phyloP scores from a whole-genome alignment of 306 rosid species.

The Lotus japonicus region DNA sequence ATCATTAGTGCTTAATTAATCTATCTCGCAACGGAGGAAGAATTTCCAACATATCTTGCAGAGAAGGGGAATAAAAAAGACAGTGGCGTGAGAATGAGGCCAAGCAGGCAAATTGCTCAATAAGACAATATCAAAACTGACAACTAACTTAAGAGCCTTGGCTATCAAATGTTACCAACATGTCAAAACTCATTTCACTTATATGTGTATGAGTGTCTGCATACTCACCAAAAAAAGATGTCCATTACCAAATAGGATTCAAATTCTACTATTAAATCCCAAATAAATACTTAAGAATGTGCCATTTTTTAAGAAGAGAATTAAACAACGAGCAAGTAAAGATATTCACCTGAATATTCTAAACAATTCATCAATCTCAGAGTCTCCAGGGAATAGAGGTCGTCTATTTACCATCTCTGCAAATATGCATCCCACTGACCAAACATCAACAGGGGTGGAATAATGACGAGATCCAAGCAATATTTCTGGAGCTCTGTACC shows the following conservation, averaged over 20 bases:
- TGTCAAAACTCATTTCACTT: background rate
- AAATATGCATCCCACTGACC: slow-evolving; percentile 99
- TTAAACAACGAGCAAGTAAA: background rate
- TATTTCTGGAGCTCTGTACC: slow-evolving; percentile 99
- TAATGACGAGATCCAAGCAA: slow-evolving; percentile 98
- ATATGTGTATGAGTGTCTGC: background rate
- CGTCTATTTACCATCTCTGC: slow-evolving; percentile 96
- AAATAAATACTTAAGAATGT: background rate
- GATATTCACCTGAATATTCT: slow-evolving; percentile 81
- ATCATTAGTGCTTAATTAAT: too few relatives aligned
- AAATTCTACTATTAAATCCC: background rate
- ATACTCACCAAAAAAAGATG: background rate
- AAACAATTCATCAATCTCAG: slow-evolving; percentile 96
- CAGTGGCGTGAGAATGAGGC: too few relatives aligned
- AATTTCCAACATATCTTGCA: too few relatives aligned
- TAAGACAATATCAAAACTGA: too few relatives aligned
- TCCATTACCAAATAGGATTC: background rate
- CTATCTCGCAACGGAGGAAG: too few relatives aligned
- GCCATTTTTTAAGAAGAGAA: background rate
- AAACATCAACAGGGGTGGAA: slow-evolving; percentile 96
- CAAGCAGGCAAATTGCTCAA: too few relatives aligned
- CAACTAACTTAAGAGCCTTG: too few relatives aligned
- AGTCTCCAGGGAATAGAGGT: slow-evolving; percentile 97
- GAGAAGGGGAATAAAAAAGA: too few relatives aligned
- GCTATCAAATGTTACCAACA: background rate